phyloP scores from a whole-genome alignment of 2,329 filamentous ascomycete species.

The Acrodontium crateriforme region DNA sequence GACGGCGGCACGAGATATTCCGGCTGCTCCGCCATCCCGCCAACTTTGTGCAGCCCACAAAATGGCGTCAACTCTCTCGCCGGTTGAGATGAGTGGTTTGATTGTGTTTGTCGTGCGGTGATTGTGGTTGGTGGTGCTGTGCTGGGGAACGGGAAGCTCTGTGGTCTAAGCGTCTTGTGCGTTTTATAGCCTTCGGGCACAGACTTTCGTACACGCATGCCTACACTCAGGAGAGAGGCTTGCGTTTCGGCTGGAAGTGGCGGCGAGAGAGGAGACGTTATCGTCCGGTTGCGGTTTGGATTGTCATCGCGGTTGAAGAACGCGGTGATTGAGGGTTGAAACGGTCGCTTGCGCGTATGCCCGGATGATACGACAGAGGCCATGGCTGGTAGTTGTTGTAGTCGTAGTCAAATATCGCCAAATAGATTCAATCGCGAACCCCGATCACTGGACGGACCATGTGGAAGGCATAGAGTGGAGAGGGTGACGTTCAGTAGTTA shows the following conservation, averaged over 20 bases:
- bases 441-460: too few relatives aligned
- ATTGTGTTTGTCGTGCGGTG: conserved; percentile 12
- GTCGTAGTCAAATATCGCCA: too few relatives aligned
- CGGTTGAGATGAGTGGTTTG: too few relatives aligned
- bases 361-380: conserved; percentile 2
- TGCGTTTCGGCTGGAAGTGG: conserved; percentile 53
- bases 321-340: conserved; percentile 31
- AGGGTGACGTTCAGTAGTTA: too few relatives aligned
- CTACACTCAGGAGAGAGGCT: conserved; percentile 74
- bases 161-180: conserved; percentile 27
- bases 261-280: conserved; percentile 26
- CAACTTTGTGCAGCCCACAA: conserved; percentile 65
- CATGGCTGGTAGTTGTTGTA: too few relatives aligned
- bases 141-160: conserved; percentile 13
- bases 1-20: conserved; percentile 14
- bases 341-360: conserved; percentile 28
- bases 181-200: conserved; percentile 93
- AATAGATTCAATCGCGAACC: too few relatives aligned
- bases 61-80: conserved; percentile 59
- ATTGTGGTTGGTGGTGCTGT: conserved; percentile 21
- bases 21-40: conserved; percentile 51
- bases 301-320: conserved; percentile 25
- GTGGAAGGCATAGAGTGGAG: too few relatives aligned
- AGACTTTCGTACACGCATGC: conserved; percentile 87
- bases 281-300: not conserved